These are phyloP conservation scores for Microcos paniculata DNA, from an alignment of 345 rosid species.

Conservation along the genomic window DNA sequence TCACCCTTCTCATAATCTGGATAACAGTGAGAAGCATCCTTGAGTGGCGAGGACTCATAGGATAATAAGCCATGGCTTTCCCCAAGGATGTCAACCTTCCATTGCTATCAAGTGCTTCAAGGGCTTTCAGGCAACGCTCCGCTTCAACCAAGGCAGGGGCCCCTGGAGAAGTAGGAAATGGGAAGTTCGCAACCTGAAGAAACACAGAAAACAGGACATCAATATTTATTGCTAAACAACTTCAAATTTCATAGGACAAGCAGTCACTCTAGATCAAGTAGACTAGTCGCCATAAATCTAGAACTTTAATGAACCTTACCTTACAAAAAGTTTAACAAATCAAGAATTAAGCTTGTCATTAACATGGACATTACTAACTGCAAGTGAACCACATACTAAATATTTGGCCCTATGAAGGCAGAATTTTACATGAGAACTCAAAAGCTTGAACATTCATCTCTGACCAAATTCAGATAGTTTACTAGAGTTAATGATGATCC, in stretches of 20 bases:
- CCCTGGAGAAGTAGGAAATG: conserved; percentile 89
- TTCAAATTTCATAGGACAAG: not conserved
- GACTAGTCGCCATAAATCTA: not conserved
- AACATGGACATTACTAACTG: not conserved
- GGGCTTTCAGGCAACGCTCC: conserved; percentile 63
- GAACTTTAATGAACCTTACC: not conserved
- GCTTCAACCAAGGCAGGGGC: conserved; percentile 63
- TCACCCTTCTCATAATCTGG: conserved; percentile 45
- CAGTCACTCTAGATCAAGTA: not conserved
- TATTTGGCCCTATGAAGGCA: not conserved
- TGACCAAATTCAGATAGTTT: not conserved
- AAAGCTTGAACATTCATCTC: not conserved
- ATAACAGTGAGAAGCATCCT: conserved; percentile 85
- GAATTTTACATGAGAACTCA: not conserved
- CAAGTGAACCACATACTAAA: not conserved
- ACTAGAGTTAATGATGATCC: not conserved
- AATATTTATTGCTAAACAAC: not conserved
- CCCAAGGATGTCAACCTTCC: conserved; percentile 75
- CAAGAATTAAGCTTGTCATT: not conserved
- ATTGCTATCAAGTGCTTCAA: conserved; percentile 68
- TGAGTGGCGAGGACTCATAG: conserved; percentile 92
- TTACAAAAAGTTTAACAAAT: not conserved
- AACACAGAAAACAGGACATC: not conserved
- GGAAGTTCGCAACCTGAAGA: conserved; percentile 78
- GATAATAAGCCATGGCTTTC: conserved; percentile 81